Evolutionary conservation across 179 eudicot species (phyloP).

Genomic region (Camellia oleifera): DNA sequence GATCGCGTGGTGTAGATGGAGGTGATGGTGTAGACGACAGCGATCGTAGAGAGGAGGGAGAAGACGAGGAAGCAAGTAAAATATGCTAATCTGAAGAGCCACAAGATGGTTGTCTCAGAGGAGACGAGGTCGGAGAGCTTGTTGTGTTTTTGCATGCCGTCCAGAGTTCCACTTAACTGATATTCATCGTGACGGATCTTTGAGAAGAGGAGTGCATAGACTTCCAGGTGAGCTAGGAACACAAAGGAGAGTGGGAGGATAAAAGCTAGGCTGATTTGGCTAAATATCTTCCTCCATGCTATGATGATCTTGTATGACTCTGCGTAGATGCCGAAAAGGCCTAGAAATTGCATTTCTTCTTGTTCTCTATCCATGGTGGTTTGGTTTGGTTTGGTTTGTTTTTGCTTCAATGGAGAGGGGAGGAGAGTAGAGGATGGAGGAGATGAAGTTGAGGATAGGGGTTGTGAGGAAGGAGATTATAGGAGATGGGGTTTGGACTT

Average conservation of each 20-base stretch:
- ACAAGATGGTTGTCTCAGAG: constrained; percentile 8
- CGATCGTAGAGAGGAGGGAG: constrained; percentile 32
- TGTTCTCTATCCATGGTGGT: constrained; percentile 26
- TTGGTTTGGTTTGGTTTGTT: background rate
- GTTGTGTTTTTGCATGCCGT: background rate
- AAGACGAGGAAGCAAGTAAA: constrained; percentile 17
- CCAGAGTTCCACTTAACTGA: background rate
- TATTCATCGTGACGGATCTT: constrained; percentile 15
- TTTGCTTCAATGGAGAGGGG: too few species aligned
- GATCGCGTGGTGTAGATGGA: constrained; percentile 24
- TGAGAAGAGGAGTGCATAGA: constrained; percentile 12
- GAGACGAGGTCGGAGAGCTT: background rate
- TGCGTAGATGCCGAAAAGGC: constrained; percentile 29
- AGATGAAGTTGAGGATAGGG: too few species aligned
- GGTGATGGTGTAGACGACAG: constrained; percentile 33
- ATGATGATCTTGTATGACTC: constrained; percentile 18
- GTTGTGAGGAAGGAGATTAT: too few species aligned
- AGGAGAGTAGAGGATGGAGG: too few species aligned
- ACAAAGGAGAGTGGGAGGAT: constrained; percentile 29
- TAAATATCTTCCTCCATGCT: constrained; percentile 20
- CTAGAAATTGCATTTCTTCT: constrained; percentile 33
- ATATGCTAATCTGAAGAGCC: constrained; percentile 15
- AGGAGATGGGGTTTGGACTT: too few species aligned
- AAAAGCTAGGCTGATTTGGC: constrained; percentile 22
- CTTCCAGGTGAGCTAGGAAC: constrained; percentile 18